phyloP scores from a whole-genome alignment of 75 land plant species.

The Pinus albicaulis region DNA sequence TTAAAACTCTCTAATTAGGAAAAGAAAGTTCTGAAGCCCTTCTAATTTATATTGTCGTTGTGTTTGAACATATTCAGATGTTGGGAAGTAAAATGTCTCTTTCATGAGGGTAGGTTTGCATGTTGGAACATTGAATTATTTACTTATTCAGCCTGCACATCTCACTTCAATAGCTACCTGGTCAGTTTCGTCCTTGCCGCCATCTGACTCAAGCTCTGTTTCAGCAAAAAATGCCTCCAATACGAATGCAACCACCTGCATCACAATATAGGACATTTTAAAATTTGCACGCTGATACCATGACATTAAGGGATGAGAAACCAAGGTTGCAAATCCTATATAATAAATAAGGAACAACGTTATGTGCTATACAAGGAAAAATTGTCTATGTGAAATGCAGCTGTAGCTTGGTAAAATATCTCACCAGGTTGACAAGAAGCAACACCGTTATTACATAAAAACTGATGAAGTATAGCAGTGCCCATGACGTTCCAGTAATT shows the following conservation, averaged over 20 bases:
- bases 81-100: no score
- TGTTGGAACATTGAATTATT: no score
- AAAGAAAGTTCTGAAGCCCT: no score
- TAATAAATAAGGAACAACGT: neutral
- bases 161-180: no score
- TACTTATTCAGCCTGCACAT: no score
- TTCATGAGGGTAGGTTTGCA: no score
- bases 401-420: neutral
- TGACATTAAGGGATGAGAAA: neutral
- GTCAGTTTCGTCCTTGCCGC: constrained; percentile 8
- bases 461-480: constrained; percentile 69
- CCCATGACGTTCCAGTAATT: constrained; percentile 82
- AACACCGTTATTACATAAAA: constrained; percentile 81
- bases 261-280: constrained; percentile 1
- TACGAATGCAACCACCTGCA: constrained; percentile 90
- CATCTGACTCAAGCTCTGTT: constrained; percentile 54
- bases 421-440: constrained; percentile 80
- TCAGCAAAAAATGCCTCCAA: constrained; percentile 97
- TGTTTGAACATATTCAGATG: no score
- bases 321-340: neutral
- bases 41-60: no score
- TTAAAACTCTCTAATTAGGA: no score
- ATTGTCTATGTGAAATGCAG: neutral
- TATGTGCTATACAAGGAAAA: neutral
- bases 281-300: neutral